Evolutionary conservation across 73 alveolate genomes (phyloP).

Genomic region (Tetrahymena borealis): DNA sequence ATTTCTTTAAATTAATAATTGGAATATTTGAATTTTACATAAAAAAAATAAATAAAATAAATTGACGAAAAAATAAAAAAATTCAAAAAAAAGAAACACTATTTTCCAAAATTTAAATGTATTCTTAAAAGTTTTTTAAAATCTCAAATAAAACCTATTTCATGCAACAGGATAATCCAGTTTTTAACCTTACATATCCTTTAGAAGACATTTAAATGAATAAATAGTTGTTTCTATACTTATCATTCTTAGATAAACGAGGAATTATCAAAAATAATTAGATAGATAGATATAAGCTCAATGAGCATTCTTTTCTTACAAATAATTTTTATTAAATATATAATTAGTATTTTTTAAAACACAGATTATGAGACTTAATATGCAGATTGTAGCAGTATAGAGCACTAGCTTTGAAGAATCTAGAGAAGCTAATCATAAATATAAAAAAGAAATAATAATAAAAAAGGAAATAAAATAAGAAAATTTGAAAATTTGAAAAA

Average conservation of each 20-base stretch:
- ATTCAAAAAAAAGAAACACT: not conserved
- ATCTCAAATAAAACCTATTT: not conserved
- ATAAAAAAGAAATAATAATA: not conserved
- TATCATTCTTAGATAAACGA: not conserved
- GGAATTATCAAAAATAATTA: not conserved
- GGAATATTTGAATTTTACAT: no score
- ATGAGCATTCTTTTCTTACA: not conserved
- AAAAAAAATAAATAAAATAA: no score
- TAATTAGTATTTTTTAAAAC: not conserved
- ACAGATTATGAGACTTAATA: not conserved
- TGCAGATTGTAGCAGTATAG: not conserved
- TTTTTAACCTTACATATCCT: not conserved
- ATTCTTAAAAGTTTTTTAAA: not conserved
- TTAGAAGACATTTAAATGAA: not conserved
- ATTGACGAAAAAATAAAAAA: not conserved
- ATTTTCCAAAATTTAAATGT: not conserved
- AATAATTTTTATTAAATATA: not conserved
- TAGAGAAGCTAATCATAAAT: not conserved
- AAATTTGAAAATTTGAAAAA: not conserved
- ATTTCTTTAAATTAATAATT: no score
- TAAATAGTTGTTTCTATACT: not conserved
- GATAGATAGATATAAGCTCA: no score
- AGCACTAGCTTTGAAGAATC: not conserved
- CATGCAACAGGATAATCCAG: not conserved
- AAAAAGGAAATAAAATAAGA: not conserved